Base-by-base conservation (phyloP, 192 early-diverging fungal genomes). In the Radiomyces spectabilis region DNA sequence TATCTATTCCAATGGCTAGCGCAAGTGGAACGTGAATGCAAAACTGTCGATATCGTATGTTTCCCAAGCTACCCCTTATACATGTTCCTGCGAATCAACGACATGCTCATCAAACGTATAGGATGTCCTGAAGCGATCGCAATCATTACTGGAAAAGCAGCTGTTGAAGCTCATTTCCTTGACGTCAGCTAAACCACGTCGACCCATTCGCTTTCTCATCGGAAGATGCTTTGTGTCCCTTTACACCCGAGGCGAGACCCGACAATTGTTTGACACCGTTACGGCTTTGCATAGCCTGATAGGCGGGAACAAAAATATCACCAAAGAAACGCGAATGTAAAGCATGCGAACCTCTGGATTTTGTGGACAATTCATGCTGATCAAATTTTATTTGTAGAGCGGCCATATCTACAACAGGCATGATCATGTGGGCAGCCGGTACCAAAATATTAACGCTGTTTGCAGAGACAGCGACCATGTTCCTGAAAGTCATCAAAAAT, bases 1-100 rank as follows among this genome's bases (percentile, higher is more conserved):
- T 84, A 80, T 57, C 58, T 96, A 1, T 88, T 95, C 59, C 90
- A 92, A 64, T 98, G 93, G 93, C 79, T 98, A 8, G 82, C 89
- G 1, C 68, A 66, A 39, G 76, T 95, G 4, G 91, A 95, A 73
- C 74, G 78, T 29, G 80, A 89, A 40, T 55, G 91, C 9, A 80
- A 85, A 47, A 69, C 52, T 6, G 56, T 65, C 26, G 52, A 66
- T 35, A 61, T 72, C 53, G 80, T 81, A 70, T 41, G 72, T 43
- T 38, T 55, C n/a, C 19, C 19, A 24, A 39, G 4, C 37, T 13
- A 16, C 8, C 21, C 35, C 27, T 34, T 9, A 15, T 26, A 26
- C 7, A 29, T 16, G 43, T 16, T n/a, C n/a, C n/a, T n/a, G n/a
- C n/a, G n/a, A n/a, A n/a, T n/a, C n/a, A n/a, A n/a, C n/a, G n/a